Conservation (phyloP, 208 protist species). For the Acanthamoeba culbertsoni region DNA sequence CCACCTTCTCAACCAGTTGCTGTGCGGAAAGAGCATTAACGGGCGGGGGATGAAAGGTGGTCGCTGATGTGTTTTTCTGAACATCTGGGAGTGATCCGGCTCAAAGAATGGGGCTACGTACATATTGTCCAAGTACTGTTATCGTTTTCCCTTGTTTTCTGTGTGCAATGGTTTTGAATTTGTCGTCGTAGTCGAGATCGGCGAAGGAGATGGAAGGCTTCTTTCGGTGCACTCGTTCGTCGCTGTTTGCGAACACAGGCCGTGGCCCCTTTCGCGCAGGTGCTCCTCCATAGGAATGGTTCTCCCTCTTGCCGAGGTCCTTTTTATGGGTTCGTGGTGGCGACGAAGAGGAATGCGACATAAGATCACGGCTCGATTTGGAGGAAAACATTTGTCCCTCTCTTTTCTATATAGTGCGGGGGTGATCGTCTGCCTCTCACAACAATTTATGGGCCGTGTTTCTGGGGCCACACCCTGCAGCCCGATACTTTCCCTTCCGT, state of each 20-base stretch:
- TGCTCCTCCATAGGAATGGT: not conserved
- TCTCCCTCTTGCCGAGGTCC: not conserved
- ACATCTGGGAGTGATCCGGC: too few relatives aligned
- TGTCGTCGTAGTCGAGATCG: constrained; percentile 5
- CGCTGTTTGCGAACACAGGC: not conserved
- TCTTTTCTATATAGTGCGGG: too few relatives aligned
- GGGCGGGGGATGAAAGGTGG: too few relatives aligned
- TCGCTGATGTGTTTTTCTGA: too few relatives aligned
- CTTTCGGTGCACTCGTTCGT: not conserved
- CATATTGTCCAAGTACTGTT: not conserved
- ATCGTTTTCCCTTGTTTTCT: not conserved
- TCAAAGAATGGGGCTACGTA: not conserved
- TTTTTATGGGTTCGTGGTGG: not conserved
- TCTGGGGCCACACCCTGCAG: too few relatives aligned
- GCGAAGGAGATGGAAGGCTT: constrained; percentile 1
- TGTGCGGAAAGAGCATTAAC: too few relatives aligned
- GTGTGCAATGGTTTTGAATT: not conserved
- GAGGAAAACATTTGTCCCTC: not conserved
- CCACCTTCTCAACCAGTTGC: constrained; percentile 57
- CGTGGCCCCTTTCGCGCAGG: not conserved
- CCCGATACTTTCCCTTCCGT: not conserved
- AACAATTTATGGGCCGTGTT: too few relatives aligned
- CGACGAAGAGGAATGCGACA: not conserved
- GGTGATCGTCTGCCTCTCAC: too few relatives aligned
- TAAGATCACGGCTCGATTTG: not conserved